A percentile compares a stretch with the other conserved stretches of the same genome.
Evolutionary conservation across 208 protist species (phyloP).

Genomic region (Naegleria fowleri): DNA sequence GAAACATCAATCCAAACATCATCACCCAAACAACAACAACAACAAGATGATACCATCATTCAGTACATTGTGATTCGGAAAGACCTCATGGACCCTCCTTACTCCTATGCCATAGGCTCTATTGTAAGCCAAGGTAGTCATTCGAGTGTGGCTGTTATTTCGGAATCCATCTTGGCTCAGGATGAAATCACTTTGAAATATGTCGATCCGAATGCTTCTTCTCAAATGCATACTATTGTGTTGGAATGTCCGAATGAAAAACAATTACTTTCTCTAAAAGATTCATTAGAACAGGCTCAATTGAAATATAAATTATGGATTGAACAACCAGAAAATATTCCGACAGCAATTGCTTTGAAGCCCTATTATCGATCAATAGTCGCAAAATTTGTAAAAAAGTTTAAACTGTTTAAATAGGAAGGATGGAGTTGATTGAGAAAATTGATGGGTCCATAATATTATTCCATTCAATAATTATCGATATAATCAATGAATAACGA

Average conservation of each 20-base stretch:
- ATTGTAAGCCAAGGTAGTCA: not conserved
- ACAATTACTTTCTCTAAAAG: conserved; percentile 15
- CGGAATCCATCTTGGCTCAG: not conserved
- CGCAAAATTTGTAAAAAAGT: conserved; percentile 23
- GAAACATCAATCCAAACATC: not conserved
- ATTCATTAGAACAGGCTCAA: not conserved
- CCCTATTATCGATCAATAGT: not conserved
- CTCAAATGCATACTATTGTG: conserved; percentile 6
- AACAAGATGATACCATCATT: not conserved
- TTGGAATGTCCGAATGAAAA: conserved; percentile 21
- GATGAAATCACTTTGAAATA: conserved; percentile 1
- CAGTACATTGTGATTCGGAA: not conserved
- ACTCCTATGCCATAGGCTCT: not conserved
- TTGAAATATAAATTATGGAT: conserved; percentile 30
- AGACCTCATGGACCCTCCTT: not conserved
- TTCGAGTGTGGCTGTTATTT: not conserved
- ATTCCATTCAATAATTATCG: no score
- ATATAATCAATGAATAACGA: no score
- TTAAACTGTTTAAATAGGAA: conserved; percentile 29
- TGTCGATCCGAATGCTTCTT: not conserved
- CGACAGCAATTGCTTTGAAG: conserved; percentile 32
- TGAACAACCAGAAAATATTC: conserved; percentile 35
- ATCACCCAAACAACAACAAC: not conserved
- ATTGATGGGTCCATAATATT: no score
- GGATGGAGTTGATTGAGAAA: no score